phyloP scores from a whole-genome alignment of 768 basidiomycete species.

The Leucosporidium scottii region DNA sequence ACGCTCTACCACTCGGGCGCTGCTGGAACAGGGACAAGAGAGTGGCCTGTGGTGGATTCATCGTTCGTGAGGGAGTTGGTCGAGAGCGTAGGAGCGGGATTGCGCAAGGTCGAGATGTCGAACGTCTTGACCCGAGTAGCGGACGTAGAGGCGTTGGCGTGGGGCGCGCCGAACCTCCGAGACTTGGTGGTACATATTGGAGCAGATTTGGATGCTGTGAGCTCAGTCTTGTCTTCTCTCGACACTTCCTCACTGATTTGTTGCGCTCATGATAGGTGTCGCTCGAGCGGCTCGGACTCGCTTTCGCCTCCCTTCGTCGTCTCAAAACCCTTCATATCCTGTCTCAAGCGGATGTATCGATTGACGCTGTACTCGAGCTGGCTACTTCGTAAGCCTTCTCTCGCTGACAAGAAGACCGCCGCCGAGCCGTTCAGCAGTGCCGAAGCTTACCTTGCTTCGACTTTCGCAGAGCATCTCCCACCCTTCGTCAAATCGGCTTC shows the following conservation, averaged over 20 bases:
- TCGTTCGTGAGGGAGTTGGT: conserved; percentile 2
- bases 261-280: no score
- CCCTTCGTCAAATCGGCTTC: conserved; percentile 27
- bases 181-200: conserved; percentile 26
- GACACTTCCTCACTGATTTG: no score
- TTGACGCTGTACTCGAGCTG: no score
- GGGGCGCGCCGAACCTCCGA: neutral
- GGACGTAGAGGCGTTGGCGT: conserved; percentile 4
- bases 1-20: conserved; percentile 29
- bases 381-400: no score
- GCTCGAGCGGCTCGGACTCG: no score
- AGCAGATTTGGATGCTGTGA: neutral
- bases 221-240: no score
- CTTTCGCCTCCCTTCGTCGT: no score
- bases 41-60: conserved; percentile 18
- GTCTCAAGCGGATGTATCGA: no score
- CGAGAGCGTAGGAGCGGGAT: neutral
- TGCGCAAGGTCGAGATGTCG: conserved; percentile 27
- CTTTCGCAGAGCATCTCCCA: neutral
- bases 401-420: no score
- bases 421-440: no score
- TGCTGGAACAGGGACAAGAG: neutral
- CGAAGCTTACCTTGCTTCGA: no score
- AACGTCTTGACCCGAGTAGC: conserved; percentile 13
- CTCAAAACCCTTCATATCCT: no score